Percentiles rank a stretch among this genome's conserved stretches.
Evolutionary conservation across 768 basidiomycete species (phyloP).

Genomic region (Kwoniella botswanensis): DNA sequence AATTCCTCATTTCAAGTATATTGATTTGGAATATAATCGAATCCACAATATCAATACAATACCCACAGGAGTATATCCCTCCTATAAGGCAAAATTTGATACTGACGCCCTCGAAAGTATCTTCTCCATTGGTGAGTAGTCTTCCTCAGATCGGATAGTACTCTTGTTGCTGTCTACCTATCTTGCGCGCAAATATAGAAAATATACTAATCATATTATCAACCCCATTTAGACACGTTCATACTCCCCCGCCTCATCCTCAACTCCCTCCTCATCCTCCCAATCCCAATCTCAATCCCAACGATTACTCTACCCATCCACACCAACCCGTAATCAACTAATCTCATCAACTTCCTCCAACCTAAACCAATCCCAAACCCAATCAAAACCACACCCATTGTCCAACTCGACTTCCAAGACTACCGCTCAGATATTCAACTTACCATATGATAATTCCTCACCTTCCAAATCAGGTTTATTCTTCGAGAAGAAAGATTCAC

Average conservation of each 20-base stretch:
- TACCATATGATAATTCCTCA: constrained; percentile 18
- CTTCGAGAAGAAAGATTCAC: constrained; percentile 30
- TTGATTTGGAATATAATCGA: constrained; percentile 40
- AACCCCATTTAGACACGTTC: constrained; percentile 20
- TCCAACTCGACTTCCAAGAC: constrained; percentile 28
- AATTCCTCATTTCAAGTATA: constrained; percentile 26
- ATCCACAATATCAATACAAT: constrained; percentile 27
- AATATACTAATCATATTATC: background rate
- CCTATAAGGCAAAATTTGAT: constrained; percentile 18
- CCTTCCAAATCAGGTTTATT: constrained; percentile 37
- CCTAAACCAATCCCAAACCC: constrained; percentile 1
- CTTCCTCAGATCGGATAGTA: background rate
- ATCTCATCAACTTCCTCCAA: constrained; percentile 7
- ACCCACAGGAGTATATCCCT: constrained; percentile 16
- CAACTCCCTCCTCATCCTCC: constrained; percentile 5
- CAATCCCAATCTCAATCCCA: background rate
- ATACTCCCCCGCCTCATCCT: constrained; percentile 22
- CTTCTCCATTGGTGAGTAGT: constrained; percentile 41
- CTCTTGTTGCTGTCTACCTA: no score
- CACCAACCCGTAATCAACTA: constrained; percentile 3
- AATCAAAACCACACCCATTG: constrained; percentile 12
- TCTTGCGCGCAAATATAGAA: background rate
- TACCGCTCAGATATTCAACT: constrained; percentile 36
- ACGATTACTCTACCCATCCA: background rate
- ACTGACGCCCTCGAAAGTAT: constrained; percentile 36